Conservation (phyloP, 2,329 filamentous ascomycete genomes). For the Pestalotiopsis sp. region DNA sequence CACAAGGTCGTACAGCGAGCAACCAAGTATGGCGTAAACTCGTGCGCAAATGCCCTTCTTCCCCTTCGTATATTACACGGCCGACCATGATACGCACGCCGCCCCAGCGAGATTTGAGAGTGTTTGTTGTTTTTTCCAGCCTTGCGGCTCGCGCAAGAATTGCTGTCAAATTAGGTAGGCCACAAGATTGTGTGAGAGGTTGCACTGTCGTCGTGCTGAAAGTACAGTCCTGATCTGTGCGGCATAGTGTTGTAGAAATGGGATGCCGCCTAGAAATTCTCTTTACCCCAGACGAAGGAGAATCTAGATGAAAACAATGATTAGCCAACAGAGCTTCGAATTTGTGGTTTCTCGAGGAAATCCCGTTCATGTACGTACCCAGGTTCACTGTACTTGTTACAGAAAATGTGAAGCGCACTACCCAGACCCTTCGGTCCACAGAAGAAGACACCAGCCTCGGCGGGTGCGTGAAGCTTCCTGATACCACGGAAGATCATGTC, state of each 20-base stretch:
- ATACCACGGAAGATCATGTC: conserved; percentile 87
- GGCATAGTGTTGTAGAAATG: not conserved
- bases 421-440: conserved; percentile 82
- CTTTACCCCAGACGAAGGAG: conserved; percentile 69
- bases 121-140: not conserved
- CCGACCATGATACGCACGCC: not conserved
- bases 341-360: not conserved
- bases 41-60: not conserved
- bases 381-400: conserved; percentile 85
- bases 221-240: not conserved
- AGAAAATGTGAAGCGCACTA: conserved; percentile 77
- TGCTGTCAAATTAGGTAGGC: not conserved
- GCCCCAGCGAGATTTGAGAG: not conserved
- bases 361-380: conserved; percentile 54
- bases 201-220: not conserved
- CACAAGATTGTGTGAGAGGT: not conserved
- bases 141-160: not conserved
- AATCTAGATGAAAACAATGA: conserved; percentile 42
- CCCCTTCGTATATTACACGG: not conserved
- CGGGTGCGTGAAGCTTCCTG: conserved; percentile 73
- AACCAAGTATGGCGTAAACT: not conserved
- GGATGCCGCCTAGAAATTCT: conserved; percentile 57
- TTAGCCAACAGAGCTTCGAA: not conserved
- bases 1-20: not conserved
- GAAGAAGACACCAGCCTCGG: conserved; percentile 80